Base-by-base conservation (phyloP, 208 protist genomes). In the Trypanosoma mega region DNA sequence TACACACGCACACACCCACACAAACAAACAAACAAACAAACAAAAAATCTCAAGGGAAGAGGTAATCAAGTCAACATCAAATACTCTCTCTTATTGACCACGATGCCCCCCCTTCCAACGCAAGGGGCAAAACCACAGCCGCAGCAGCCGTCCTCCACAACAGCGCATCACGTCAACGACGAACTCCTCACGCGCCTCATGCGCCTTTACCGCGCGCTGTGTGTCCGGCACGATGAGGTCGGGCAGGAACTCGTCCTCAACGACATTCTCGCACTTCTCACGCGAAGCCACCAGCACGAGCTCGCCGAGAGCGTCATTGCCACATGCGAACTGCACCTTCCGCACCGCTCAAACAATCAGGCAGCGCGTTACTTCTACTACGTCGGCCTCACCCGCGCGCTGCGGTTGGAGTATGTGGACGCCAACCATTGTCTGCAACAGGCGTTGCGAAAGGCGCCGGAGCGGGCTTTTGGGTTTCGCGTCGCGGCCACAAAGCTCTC, bases 371-470 rank as follows among this genome's bases (percentile, higher is more conserved):
- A 94, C 75, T 96, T 92, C 57, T 98, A 97, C 73, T 98, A 98
- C 74, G 88, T 97, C 26, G 92, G 94, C 57, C 78, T 98, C 56
- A 98, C 98, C 24, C 97, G 94, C 41, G 95, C 95, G 1, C 86
- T 99, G 24, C 97, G 97, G 39, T 82, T 99, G 0, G 87, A 99
- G 29, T 99, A 99, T 82, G 74, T 84, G 23, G 96, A 96, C 33
- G 94, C 97, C 26, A 68, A 98, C 63, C 76, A 97, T 43, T 95
- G 79, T 50, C 78, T 99, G 3, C 85, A 91, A 65, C 85, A 98
- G 74, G 97, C 98, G 3, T 78, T 98, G 24, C 89, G 97, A 50
- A 99, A 99, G 82, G 97, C 97, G 6, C 98, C 98, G 46, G 96
- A 90, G 66, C 80, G 85, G 55, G 97, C 95, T 11, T 72, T 82